Evolutionary conservation across 768 basidiomycete species (phyloP).

Genomic region (Suillus paluster): DNA sequence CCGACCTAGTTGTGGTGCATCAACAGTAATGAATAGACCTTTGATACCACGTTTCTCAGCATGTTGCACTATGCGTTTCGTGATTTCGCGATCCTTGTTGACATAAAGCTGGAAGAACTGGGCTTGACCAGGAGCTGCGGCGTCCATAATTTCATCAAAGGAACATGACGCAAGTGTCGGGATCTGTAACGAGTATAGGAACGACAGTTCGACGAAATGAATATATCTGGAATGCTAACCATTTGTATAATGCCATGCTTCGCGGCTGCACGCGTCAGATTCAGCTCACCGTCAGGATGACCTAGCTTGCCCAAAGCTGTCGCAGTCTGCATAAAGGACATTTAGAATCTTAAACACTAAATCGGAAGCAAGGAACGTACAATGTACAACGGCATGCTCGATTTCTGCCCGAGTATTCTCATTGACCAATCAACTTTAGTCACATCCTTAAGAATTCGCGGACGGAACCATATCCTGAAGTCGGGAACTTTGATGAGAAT

Average conservation of each 20-base stretch:
- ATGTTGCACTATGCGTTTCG: conserved; percentile 81
- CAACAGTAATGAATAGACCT: conserved; percentile 92
- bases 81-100: conserved; percentile 82
- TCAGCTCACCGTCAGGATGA: conserved; percentile 90
- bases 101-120: conserved; percentile 89
- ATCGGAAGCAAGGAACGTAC: conserved; percentile 38
- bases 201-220: background rate
- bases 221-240: conserved; percentile 38
- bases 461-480: conserved; percentile 81
- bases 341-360: background rate
- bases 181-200: conserved; percentile 54
- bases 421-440: conserved; percentile 80
- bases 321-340: conserved; percentile 48
- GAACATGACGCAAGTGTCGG: conserved; percentile 91
- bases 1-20: conserved; percentile 90
- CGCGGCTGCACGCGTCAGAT: conserved; percentile 81
- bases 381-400: conserved; percentile 79
- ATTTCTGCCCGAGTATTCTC: conserved; percentile 70
- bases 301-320: conserved; percentile 89
- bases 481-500: background rate
- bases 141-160: conserved; percentile 92
- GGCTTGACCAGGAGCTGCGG: conserved; percentile 71
- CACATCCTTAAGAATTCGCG: conserved; percentile 82
- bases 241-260: conserved; percentile 74
- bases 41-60: conserved; percentile 87